Evolutionary conservation across 2,329 filamentous ascomycete species (phyloP).

Genomic region (Botrytis galanthina): DNA sequence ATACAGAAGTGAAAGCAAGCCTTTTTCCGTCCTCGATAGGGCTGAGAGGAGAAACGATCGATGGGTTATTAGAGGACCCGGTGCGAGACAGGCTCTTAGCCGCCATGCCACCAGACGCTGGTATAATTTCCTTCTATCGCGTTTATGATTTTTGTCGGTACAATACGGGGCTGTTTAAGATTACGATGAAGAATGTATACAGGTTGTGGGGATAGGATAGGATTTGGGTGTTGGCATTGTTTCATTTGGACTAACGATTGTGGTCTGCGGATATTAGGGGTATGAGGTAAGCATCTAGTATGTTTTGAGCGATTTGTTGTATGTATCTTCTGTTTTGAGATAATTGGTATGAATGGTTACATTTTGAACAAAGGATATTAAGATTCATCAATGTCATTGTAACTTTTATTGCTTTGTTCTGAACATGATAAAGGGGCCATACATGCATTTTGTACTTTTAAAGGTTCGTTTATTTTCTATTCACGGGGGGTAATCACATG

Average conservation of each 20-base stretch:
- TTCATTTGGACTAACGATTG: background rate
- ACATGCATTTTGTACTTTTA: background rate
- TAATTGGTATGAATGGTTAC: background rate
- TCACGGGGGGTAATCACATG: background rate
- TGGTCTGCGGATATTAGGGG: background rate
- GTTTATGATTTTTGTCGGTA: background rate
- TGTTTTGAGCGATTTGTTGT: background rate
- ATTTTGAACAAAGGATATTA: background rate
- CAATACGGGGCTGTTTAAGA: rapidly evolving
- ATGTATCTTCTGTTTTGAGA: background rate
- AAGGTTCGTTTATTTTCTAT: background rate
- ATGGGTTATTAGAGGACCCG: background rate
- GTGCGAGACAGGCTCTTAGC: background rate
- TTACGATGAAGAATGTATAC: background rate
- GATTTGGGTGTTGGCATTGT: background rate
- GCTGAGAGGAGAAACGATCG: background rate
- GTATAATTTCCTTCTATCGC: background rate
- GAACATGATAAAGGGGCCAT: background rate
- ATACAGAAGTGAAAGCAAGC: background rate
- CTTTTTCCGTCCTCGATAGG: background rate
- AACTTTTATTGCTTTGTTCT: background rate
- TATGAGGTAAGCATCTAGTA: background rate
- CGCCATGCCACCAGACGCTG: background rate
- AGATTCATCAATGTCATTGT: background rate
- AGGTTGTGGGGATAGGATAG: background rate